phyloP scores from a whole-genome alignment of 495 filamentous ascomycete species.

The Aspergillus campestris region DNA sequence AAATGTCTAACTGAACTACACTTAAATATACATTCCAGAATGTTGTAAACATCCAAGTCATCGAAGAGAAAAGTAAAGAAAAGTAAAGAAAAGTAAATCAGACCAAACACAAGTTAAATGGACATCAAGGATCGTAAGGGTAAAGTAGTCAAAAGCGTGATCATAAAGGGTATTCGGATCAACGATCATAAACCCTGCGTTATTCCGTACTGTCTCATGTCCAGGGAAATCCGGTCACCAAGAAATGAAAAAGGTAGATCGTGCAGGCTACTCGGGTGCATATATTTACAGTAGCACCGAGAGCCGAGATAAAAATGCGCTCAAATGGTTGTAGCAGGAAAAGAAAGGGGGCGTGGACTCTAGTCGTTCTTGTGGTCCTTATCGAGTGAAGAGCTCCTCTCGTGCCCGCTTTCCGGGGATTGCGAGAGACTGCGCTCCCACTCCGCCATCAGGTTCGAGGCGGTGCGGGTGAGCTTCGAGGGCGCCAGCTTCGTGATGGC shows the following conservation, averaged over 20 bases:
- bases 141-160: slow-evolving; percentile 25
- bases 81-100: no score
- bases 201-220: slow-evolving; percentile 23
- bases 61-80: background rate
- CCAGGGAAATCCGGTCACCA: slow-evolving; percentile 9
- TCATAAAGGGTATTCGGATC: slow-evolving; percentile 22
- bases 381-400: slow-evolving; percentile 12
- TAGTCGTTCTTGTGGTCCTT: slow-evolving; percentile 35
- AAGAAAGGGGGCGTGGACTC: slow-evolving; percentile 6
- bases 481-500: slow-evolving; percentile 56
- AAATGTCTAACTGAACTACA: no score
- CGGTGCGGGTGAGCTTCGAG: slow-evolving; percentile 59
- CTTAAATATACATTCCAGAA: background rate
- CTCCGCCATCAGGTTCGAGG: slow-evolving; percentile 65
- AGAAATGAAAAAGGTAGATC: slow-evolving; percentile 5
- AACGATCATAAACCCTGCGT: slow-evolving; percentile 32
- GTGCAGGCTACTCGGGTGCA: slow-evolving; percentile 16
- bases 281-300: slow-evolving; percentile 16
- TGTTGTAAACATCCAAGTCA: background rate
- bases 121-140: slow-evolving; percentile 4
- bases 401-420: slow-evolving; percentile 21
- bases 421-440: slow-evolving; percentile 54
- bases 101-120: background rate
- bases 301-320: background rate
- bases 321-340: slow-evolving; percentile 1